Evolutionary conservation across 1,284 basidiomycete species (phyloP).

Genomic region (Boletus sp.): DNA sequence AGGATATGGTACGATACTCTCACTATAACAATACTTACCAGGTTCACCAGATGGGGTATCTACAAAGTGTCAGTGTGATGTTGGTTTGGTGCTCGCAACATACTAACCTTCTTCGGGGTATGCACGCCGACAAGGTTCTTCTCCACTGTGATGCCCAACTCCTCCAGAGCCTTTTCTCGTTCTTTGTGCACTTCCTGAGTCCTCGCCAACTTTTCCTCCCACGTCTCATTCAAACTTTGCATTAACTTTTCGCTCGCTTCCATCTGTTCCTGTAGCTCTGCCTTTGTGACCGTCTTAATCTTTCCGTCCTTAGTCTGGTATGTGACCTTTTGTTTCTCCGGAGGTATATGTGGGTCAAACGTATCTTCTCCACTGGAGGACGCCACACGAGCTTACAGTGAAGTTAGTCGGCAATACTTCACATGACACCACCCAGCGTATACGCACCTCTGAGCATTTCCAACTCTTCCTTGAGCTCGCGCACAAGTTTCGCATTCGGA

Average conservation of each 20-base stretch:
- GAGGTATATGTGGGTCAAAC: constrained; percentile 86
- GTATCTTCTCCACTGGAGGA: constrained; percentile 65
- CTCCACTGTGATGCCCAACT: constrained; percentile 95
- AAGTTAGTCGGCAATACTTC: constrained; percentile 9
- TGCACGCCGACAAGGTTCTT: constrained; percentile 95
- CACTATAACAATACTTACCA: constrained; percentile 52
- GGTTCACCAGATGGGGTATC: constrained; percentile 94
- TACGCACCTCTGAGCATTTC: constrained; percentile 76
- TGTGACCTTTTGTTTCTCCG: constrained; percentile 93
- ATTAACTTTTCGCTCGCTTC: constrained; percentile 96
- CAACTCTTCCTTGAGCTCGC: constrained; percentile 97
- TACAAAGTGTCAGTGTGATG: constrained; percentile 31
- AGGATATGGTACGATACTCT: constrained; percentile 16
- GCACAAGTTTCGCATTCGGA: constrained; percentile 96
- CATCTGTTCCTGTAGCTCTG: constrained; percentile 95
- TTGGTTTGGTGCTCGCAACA: constrained; percentile 3
- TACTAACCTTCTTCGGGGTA: constrained; percentile 89
- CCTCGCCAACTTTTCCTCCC: constrained; percentile 93
- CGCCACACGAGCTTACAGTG: constrained; percentile 61
- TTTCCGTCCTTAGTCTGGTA: constrained; percentile 92
- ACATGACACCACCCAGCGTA: not conserved
- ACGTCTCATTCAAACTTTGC: constrained; percentile 94
- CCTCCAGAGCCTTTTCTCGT: constrained; percentile 94
- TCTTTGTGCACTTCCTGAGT: constrained; percentile 96
- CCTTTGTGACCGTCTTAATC: constrained; percentile 94